phyloP scores from a whole-genome alignment of 306 rosid genomes.

The Lagenaria siceraria region DNA sequence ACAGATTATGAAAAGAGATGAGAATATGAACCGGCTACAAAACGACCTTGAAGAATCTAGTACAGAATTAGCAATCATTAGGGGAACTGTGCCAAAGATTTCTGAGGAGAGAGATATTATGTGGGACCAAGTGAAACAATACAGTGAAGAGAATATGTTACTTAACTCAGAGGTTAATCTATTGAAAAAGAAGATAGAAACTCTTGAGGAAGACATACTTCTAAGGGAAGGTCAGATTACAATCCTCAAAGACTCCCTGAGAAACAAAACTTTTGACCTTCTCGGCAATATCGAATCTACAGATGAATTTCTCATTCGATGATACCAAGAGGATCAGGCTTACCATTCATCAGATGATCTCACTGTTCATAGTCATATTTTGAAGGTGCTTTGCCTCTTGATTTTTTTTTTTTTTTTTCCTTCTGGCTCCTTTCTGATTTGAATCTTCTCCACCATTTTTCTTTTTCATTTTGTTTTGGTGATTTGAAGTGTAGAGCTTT shows the following conservation, averaged over 20 bases:
- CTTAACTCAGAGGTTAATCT: constrained; percentile 40
- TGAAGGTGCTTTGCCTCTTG: constrained; percentile 6
- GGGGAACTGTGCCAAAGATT: constrained; percentile 53
- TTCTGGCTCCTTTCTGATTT: not conserved
- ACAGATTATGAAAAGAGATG: constrained; percentile 77
- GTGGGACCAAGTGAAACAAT: constrained; percentile 78
- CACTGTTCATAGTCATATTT: constrained; percentile 43
- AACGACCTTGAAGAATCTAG: constrained; percentile 52
- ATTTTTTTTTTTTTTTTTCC: not conserved
- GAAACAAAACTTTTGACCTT: constrained; percentile 53
- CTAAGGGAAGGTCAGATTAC: constrained; percentile 89
- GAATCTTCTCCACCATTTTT: not conserved
- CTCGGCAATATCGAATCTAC: constrained; percentile 43
- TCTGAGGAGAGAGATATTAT: constrained; percentile 66
- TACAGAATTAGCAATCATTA: constrained; percentile 42
- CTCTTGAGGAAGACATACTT: constrained; percentile 71
- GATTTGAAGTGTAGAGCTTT: not conserved
- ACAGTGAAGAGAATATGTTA: constrained; percentile 66
- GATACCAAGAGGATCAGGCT: constrained; percentile 17
- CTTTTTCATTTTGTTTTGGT: not conserved
- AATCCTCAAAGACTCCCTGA: constrained; percentile 61
- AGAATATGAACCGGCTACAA: constrained; percentile 42
- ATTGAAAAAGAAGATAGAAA: constrained; percentile 56
- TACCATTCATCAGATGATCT: constrained; percentile 10
- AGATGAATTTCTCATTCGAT: constrained; percentile 40